Base-by-base conservation (phyloP, 495 filamentous ascomycete species). In the Aspergillus panamensis region DNA sequence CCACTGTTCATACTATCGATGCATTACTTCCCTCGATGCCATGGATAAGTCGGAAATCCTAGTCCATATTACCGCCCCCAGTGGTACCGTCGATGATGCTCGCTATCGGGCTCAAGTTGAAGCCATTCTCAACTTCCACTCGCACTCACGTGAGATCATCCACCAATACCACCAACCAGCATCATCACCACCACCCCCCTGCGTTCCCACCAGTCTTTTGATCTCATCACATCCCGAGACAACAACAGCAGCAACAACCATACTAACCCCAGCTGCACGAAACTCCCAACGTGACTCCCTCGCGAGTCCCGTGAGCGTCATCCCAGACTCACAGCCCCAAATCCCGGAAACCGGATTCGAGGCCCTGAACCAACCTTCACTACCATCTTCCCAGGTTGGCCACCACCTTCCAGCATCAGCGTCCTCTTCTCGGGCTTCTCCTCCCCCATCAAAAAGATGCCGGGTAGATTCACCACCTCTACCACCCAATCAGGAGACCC, bases 31-130 rank as follows among this genome's bases (percentile, higher is more conserved):
- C 25, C 2, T 29, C 35, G 19, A 39, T 51, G 50, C 9, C 50
- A 64, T 65, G 59, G 57, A 62, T 44, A 53, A 54, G 32, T 59
- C 69, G 45, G 86, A 91, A 72, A 84, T 91, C 47, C 76, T 91
- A 48, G 82, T 89, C 19, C 88, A 91, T 69, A 77, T 86, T 62
- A 75, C 82, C 32, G 88, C 86, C 31, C 83, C 87, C 49, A 84
- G 84, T 66, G 74, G 69, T 49, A 77, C 68, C 29, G 64, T 62
- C 42, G 85, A 90, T 59, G 88, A 92, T 69, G 74, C 75, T 3
- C 68, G 71, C 57, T 90, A 92, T 68, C 74, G 86, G 25, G 77
- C 77, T 16, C 76, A 88, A 40, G 83, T 85, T 17, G 66, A 71
- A 13, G 84, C 82, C 12, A 88, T 88, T 56, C 57, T 88, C 6